Percentiles rank a stretch among this genome's conserved stretches.
These are phyloP conservation scores for Pyropia haitanensis DNA, from an alignment of 23 red algal species.

Conservation along the genomic window DNA sequence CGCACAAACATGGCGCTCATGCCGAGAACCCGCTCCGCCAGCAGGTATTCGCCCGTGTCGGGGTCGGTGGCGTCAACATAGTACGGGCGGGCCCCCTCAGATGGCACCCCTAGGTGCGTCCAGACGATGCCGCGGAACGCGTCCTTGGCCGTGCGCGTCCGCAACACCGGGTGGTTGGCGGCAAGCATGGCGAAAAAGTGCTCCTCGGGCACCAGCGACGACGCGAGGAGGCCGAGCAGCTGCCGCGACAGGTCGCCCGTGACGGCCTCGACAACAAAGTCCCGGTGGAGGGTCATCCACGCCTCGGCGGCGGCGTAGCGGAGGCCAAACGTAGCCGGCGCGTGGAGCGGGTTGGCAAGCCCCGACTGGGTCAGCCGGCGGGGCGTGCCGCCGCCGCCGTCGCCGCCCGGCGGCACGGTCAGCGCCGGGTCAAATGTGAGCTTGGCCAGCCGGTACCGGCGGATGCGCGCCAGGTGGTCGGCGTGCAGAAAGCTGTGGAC, in stretches of 20 bases:
- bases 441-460: constrained; percentile 1
- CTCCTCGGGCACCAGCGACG: constrained; percentile 2
- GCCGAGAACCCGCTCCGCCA: neutral
- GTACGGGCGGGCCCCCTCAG: neutral
- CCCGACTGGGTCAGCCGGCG: neutral
- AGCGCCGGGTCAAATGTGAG: constrained; percentile 14
- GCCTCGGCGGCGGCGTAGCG: constrained; percentile 8
- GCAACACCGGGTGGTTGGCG: constrained; percentile 8
- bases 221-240: constrained; percentile 1
- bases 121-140: constrained; percentile 5
- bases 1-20: constrained; percentile 5
- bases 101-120: neutral
- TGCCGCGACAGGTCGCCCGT: neutral
- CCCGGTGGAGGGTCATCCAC: constrained; percentile 8
- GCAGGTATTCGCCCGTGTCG: neutral
- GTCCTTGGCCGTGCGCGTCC: neutral
- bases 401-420: constrained; percentile 1
- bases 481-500: constrained; percentile 2
- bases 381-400: neutral
- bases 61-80: constrained; percentile 1
- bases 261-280: constrained; percentile 5
- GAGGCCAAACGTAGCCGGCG: neutral
- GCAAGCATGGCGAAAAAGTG: constrained; percentile 17
- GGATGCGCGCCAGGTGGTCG: neutral
- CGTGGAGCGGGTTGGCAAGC: neutral